Evolutionary conservation across 139 green algal genomes (phyloP).

Genomic region (Asterochloris sp.): DNA sequence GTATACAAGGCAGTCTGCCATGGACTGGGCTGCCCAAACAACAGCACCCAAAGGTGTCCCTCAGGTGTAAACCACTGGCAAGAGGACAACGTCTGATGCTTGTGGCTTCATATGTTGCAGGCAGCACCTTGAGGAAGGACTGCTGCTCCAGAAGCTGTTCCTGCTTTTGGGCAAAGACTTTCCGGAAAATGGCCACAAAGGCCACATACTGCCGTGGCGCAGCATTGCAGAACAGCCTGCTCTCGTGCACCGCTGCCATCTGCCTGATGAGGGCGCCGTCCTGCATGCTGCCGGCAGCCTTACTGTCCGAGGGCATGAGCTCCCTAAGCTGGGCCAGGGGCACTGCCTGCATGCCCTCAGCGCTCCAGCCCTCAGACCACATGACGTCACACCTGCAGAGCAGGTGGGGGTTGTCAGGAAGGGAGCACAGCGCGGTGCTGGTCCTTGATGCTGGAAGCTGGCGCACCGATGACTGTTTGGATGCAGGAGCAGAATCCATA

Average conservation of each 20-base stretch:
- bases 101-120: too few species aligned
- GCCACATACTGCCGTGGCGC: conserved; percentile 58
- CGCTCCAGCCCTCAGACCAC: conserved; percentile 59
- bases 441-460: too few species aligned
- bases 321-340: not conserved
- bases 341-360: conserved; percentile 22
- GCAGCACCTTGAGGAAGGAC: conserved; percentile 21
- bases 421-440: not conserved
- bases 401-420: not conserved
- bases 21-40: too few species aligned
- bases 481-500: too few species aligned
- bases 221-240: conserved; percentile 3
- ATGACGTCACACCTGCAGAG: conserved; percentile 46
- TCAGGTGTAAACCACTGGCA: too few species aligned
- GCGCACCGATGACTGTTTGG: too few species aligned
- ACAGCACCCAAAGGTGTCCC: too few species aligned
- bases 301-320: not conserved
- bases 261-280: conserved; percentile 18
- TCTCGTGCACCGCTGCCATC: conserved; percentile 23
- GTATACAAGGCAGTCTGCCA: too few species aligned
- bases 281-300: not conserved
- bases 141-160: conserved; percentile 36
- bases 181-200: conserved; percentile 49
- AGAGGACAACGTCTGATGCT: too few species aligned
- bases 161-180: conserved; percentile 50